phyloP scores from a whole-genome alignment of 2,329 filamentous ascomycete species.

The Microdochium trichocladiopsis region DNA sequence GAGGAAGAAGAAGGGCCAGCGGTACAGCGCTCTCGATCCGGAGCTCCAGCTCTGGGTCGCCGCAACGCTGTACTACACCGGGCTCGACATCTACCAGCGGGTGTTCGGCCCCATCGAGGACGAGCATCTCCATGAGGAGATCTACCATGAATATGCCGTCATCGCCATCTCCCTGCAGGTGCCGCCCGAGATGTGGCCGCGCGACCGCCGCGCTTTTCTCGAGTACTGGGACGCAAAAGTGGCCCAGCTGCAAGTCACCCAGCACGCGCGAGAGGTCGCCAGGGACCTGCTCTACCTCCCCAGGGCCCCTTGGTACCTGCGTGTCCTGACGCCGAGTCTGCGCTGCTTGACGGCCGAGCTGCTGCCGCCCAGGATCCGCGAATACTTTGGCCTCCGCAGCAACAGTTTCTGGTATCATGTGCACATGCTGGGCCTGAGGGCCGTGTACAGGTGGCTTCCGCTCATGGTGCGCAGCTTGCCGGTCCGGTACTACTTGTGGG shows the following conservation, averaged over 20 bases:
- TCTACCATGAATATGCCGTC: conserved; percentile 17
- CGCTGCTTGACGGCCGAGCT: conserved; percentile 11
- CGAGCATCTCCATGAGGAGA: conserved; percentile 12
- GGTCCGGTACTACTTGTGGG: conserved; percentile 11
- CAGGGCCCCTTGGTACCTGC: conserved; percentile 12
- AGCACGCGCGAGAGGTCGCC: conserved; percentile 17
- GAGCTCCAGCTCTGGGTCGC: conserved; percentile 31
- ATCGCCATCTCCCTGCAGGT: conserved; percentile 19
- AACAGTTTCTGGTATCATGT: conserved; percentile 7
- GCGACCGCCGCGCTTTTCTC: conserved; percentile 13
- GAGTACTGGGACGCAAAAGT: conserved; percentile 19
- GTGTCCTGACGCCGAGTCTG: conserved; percentile 10
- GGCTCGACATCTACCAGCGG: conserved; percentile 24
- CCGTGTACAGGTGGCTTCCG: conserved; percentile 19
- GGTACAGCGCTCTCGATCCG: conserved; percentile 23
- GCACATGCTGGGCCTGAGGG: conserved; percentile 12
- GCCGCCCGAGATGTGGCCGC: conserved; percentile 19
- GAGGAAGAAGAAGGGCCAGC: conserved; percentile 5
- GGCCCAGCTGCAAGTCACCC: conserved; percentile 11
- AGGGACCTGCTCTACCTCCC: conserved; percentile 14
- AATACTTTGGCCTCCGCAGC: conserved; percentile 13
- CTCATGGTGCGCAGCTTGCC: conserved; percentile 17
- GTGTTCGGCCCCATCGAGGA: conserved; percentile 22
- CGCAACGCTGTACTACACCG: conserved; percentile 27
- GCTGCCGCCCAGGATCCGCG: conserved; percentile 14